Evolutionary conservation across 177 flowering plant species (phyloP).

Genomic region (Vitis hybrid): DNA sequence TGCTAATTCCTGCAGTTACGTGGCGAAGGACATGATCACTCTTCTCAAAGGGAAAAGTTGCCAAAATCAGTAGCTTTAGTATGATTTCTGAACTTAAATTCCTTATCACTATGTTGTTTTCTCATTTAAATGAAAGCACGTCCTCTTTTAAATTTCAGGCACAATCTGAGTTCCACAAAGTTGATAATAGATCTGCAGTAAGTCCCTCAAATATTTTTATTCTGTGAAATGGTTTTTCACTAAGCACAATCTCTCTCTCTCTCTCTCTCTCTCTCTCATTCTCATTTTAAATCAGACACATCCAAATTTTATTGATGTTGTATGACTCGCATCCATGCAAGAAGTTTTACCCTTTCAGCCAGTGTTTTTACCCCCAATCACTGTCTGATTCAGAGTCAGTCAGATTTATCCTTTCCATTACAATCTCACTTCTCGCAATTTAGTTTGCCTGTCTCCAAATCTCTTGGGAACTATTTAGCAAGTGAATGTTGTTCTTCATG

Average conservation of each 20-base stretch:
- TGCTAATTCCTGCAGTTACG: constrained; percentile 17
- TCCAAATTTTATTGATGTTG: no score
- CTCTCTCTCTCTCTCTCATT: background rate
- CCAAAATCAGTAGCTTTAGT: constrained; percentile 8
- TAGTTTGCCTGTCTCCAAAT: background rate
- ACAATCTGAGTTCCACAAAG: constrained; percentile 17
- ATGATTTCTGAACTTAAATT: constrained; percentile 4
- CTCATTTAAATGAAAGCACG: background rate
- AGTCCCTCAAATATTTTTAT: constrained; percentile 16
- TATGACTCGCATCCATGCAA: no score
- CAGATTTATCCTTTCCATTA: background rate
- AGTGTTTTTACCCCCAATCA: no score
- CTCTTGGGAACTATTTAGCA: background rate
- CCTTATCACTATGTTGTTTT: background rate
- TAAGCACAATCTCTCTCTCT: background rate
- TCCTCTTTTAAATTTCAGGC: constrained; percentile 35
- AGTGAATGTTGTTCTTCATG: background rate
- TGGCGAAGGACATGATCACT: constrained; percentile 8
- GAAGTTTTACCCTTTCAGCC: no score
- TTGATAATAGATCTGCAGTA: constrained; percentile 52
- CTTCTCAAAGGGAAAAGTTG: constrained; percentile 9
- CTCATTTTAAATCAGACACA: background rate
- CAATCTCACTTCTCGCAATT: background rate
- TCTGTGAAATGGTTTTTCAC: background rate
- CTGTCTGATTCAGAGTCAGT: no score